Evolutionary conservation across 495 filamentous ascomycete species (phyloP), one percentile per base, ranked within the genome.

Genomic region (Penicillium egyptiacum): DNA sequence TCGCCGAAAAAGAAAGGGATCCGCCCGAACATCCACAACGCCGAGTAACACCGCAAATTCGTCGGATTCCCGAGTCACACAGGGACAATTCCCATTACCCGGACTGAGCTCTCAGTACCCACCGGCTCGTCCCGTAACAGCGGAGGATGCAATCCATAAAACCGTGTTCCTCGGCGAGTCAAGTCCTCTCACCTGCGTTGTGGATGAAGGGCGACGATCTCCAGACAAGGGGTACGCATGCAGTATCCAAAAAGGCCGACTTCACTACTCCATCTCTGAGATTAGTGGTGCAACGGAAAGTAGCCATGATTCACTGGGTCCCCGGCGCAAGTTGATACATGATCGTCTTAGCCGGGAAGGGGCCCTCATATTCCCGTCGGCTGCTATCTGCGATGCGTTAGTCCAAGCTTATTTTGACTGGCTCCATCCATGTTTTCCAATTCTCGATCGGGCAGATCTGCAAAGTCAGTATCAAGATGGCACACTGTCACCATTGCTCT

Each of bases 391-490:
- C 47, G 65, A 72, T 11, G 57, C 59, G 4, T 63, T 76, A 14
- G 50, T 78, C 3, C 56, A 66, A 17, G 74, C 74, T 17, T 79
- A 76, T 48, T 79, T 79, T 51, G 66, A 70, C 30, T 77, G 76
- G 74, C 74, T 79, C 37, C 75, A 79, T 52, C 76, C 76, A 4
- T 75, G 73, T 31, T 79, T 77, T 31, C 76, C 73, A 0, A 68
- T 77, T 30, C 44, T 79, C 5, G 72, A 79, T 49, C 66, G 72
- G 0, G 48, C 51, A 4, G 55, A 58, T 0, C 58, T 75, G 11
- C 63, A 64, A 48, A 58, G 57, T 17, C 57, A 60, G 4, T 73
- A 72, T 45, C 56, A 59, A 12, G 54, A 69, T 8, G 61, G 68
- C 1, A 68, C 54, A 9, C 58, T 77, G 14, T 76, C 76, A 3